A percentile compares a stretch with the other conserved stretches of the same genome.
Evolutionary conservation across 2,329 filamentous ascomycete genomes (phyloP).

Genomic region (Albifimbria verrucaria): DNA sequence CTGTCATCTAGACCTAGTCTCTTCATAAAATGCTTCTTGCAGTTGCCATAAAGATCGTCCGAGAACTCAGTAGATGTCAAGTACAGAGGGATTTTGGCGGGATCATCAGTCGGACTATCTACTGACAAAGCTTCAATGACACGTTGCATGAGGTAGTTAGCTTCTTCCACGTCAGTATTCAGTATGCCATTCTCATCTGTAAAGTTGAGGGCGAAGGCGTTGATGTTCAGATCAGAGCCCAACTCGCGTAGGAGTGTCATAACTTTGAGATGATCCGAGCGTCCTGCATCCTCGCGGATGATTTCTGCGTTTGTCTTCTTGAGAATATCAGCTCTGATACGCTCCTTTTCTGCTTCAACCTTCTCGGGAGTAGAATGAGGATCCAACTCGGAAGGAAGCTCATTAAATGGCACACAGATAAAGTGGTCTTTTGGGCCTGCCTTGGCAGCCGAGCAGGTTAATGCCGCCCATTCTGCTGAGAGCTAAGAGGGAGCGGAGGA

Average conservation of each 20-base stretch:
- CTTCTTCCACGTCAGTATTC: constrained; percentile 43
- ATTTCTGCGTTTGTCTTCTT: constrained; percentile 33
- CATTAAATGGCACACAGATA: constrained; percentile 39
- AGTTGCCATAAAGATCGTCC: constrained; percentile 36
- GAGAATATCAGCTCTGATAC: constrained; percentile 32
- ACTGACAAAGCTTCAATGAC: constrained; percentile 40
- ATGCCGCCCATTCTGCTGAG: constrained; percentile 37
- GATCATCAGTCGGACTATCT: constrained; percentile 34
- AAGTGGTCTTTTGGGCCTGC: constrained; percentile 24
- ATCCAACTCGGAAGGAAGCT: constrained; percentile 31
- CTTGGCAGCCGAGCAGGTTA: constrained; percentile 18
- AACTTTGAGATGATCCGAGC: constrained; percentile 15
- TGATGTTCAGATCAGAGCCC: constrained; percentile 46
- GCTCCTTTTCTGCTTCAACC: constrained; percentile 33
- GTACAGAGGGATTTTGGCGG: constrained; percentile 37
- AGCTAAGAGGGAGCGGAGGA: constrained; percentile 20
- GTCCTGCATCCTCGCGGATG: constrained; percentile 19
- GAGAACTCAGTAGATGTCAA: constrained; percentile 42
- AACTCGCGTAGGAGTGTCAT: constrained; percentile 36
- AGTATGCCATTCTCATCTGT: constrained; percentile 30
- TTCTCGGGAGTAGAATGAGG: constrained; percentile 16
- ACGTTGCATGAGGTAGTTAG: constrained; percentile 44
- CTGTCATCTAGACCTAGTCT: constrained; percentile 32
- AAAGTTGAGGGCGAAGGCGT: constrained; percentile 43
- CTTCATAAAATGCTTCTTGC: constrained; percentile 36